Base-by-base conservation (phyloP, 1,284 basidiomycete genomes). In the Peniophora sp. region DNA sequence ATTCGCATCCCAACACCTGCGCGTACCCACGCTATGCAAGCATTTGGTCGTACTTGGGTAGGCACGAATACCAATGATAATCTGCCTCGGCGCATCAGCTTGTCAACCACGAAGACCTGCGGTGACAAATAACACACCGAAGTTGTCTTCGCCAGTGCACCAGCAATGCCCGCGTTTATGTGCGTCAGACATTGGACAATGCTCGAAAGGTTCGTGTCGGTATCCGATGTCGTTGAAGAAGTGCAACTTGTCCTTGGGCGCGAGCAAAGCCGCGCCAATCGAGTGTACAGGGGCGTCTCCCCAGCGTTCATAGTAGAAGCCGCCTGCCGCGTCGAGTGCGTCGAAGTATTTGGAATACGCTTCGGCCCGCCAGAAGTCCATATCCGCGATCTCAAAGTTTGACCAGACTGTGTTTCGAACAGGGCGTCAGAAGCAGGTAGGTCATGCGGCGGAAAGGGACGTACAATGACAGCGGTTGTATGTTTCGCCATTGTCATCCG, bases 241-340 rank as follows among this genome's bases (percentile, higher is more conserved):
- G 64, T 92, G 84, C 50, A 94, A 79, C 64, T 93, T 85, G 8
- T 89, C 84, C 61, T 87, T 90, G 53, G 72, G 75, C 1, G 85
- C 85, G 60, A 94, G 89, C 25, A 94, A 72, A 1, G 89, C 84
- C 0, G 88, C 92, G 34, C 85, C 92, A 58, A 95, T 90, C 51
- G 85, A 89, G 63, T 93, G 91, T 2, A 93, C 87, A 1, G 90
- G 92, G 5, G 93, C 93, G 69, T 97, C 93, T 38, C 92, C 93
- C 91, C 90, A 92, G 35, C 89, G 79, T 77, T 95, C 92, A 59
- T 95, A 94, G 67, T 92, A 92, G 68, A 94, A 94, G n/a, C 94
- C 94, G 54, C 94, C 94, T 32, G 81, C 75, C 45, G 78, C 64
- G 62, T 97, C 94, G 19, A 97, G 75, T 65, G 80, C 78, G 45